These are phyloP conservation scores for Amauroascus verrucosus DNA, from an alignment of 2,329 filamentous ascomycete species.

Conservation along the genomic window DNA sequence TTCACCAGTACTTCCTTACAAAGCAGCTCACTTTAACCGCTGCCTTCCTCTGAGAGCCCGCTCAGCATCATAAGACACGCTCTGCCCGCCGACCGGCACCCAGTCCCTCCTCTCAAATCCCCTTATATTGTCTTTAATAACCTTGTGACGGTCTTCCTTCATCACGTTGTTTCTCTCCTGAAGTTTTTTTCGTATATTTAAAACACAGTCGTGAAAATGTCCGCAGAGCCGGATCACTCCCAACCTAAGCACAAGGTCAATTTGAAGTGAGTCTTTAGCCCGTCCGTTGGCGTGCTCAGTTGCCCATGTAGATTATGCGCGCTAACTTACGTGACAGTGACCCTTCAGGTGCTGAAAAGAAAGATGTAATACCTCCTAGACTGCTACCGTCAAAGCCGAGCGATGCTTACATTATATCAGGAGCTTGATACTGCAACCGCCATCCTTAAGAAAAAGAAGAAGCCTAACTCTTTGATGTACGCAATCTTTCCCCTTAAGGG, in stretches of 20 bases:
- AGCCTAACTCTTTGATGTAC: slow-evolving; percentile 97
- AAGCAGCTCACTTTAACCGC: no score
- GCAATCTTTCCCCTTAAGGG: slow-evolving; percentile 28
- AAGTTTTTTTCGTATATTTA: neutral
- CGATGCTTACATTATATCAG: slow-evolving; percentile 37
- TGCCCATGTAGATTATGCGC: slow-evolving; percentile 2
- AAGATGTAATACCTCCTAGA: slow-evolving; percentile 52
- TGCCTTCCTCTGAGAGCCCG: no score
- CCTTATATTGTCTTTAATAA: no score
- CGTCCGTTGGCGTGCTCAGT: slow-evolving; percentile 13
- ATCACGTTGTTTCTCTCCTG: neutral
- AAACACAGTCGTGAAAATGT: slow-evolving; percentile 48
- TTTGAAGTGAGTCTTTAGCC: slow-evolving; percentile 53
- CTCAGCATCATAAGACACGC: neutral
- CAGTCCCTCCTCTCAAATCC: no score
- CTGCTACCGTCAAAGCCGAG: slow-evolving; percentile 20
- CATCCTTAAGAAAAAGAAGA: slow-evolving; percentile 99
- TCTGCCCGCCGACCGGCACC: no score
- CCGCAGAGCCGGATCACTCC: slow-evolving; percentile 52
- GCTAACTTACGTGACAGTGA: slow-evolving; percentile 54
- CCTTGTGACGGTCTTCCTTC: neutral
- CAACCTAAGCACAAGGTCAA: slow-evolving; percentile 74
- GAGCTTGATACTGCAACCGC: slow-evolving; percentile 88
- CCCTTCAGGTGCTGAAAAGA: slow-evolving; percentile 76
- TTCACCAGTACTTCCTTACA: no score